Percentiles rank a stretch among this genome's conserved stretches.
These are phyloP conservation scores for Quambalaria eucalypti DNA, from an alignment of 1,284 basidiomycete genomes.

Conservation along the genomic window DNA sequence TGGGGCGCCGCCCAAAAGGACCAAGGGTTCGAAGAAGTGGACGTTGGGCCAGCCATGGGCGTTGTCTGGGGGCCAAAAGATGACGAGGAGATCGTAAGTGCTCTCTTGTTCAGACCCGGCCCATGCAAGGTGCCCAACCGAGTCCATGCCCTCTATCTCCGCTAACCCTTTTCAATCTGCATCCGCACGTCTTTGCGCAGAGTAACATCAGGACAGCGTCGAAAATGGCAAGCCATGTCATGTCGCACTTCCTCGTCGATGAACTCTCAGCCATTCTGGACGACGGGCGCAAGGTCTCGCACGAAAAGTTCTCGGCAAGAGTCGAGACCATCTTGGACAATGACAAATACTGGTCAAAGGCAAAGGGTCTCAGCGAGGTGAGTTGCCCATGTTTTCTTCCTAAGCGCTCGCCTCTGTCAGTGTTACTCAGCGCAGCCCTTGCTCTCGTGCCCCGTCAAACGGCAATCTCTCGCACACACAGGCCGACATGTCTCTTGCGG, in stretches of 20 bases:
- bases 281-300: conserved; percentile 77
- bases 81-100: conserved; percentile 59
- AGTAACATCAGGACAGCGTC: conserved; percentile 54
- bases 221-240: conserved; percentile 71
- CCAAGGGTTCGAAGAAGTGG: conserved; percentile 58
- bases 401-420: conserved; percentile 4
- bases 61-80: conserved; percentile 78
- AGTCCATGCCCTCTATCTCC: not conserved
- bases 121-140: not conserved
- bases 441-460: conserved; percentile 50
- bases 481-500: conserved; percentile 74
- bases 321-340: conserved; percentile 76
- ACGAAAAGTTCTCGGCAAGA: conserved; percentile 71
- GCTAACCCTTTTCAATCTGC: too few species aligned
- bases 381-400: not conserved
- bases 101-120: not conserved
- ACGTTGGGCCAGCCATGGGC: conserved; percentile 68
- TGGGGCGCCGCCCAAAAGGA: conserved; percentile 16
- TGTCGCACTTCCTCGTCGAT: conserved; percentile 74
- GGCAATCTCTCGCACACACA: too few species aligned
- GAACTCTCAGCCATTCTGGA: conserved; percentile 87
- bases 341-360: conserved; percentile 57
- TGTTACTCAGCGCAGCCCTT: not conserved
- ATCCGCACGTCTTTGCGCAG: not conserved
- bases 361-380: conserved; percentile 52